Conservation (phyloP, 2,329 filamentous ascomycete species). For the Diaporthe humulicola region DNA sequence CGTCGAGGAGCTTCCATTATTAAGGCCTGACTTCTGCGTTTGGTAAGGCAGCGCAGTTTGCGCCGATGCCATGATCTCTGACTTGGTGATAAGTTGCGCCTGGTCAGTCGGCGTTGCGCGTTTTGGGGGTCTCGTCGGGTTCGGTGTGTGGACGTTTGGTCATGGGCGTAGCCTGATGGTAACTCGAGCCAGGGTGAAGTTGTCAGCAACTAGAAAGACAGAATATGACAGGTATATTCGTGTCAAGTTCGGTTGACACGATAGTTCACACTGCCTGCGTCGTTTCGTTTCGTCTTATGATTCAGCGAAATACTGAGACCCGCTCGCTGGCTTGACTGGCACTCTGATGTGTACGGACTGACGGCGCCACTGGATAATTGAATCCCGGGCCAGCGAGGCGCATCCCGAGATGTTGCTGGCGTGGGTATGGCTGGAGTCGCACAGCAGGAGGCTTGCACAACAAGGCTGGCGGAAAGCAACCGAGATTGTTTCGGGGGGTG, state of each 20-base stretch:
- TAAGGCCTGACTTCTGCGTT: constrained; percentile 55
- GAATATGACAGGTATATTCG: not conserved
- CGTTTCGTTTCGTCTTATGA: constrained; percentile 23
- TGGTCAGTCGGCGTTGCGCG: constrained; percentile 3
- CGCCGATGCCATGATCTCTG: constrained; percentile 53
- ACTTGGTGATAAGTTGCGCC: not conserved
- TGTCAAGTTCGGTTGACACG: constrained; percentile 1
- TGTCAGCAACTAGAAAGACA: not conserved
- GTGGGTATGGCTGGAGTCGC: constrained; percentile 25
- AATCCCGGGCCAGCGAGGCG: constrained; percentile 20
- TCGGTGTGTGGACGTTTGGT: constrained; percentile 9
- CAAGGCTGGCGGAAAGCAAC: constrained; percentile 20
- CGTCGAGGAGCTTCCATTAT: constrained; percentile 43
- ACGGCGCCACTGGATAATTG: constrained; percentile 16
- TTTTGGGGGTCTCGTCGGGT: not conserved
- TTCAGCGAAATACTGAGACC: not conserved
- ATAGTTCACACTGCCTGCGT: not conserved
- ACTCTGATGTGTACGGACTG: not conserved
- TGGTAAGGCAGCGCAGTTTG: constrained; percentile 58
- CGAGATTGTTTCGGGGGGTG: constrained; percentile 30
- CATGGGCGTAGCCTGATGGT: not conserved
- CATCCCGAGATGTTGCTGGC: constrained; percentile 10
- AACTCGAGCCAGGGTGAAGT: not conserved
- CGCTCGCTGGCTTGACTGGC: not conserved
- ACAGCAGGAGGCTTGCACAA: constrained; percentile 34